Evolutionary conservation across 192 early-diverging fungal species (phyloP).

Genomic region (Linnemannia zychae): DNA sequence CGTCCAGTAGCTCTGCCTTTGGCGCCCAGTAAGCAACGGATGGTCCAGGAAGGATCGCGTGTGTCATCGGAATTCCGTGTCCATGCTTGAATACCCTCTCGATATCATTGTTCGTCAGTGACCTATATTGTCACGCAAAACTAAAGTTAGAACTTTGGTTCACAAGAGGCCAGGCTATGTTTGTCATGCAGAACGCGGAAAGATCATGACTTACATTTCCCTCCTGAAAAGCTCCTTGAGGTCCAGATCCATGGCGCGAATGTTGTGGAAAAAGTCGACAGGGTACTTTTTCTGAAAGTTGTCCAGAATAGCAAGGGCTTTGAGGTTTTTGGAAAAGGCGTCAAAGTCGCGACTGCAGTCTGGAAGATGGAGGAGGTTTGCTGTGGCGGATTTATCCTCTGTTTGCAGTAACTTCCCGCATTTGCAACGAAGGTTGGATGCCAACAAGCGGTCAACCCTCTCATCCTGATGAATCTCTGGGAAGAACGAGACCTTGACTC

Average conservation of each 20-base stretch:
- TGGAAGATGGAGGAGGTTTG: slow-evolving; percentile 19
- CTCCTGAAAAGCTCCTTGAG: slow-evolving; percentile 47
- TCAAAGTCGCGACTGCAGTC: slow-evolving; percentile 53
- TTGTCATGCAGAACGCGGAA: too few relatives aligned
- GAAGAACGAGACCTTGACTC: slow-evolving; percentile 52
- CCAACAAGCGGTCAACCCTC: slow-evolving; percentile 51
- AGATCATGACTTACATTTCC: slow-evolving; percentile 40
- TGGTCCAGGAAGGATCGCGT: slow-evolving; percentile 48
- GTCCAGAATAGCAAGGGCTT: slow-evolving; percentile 46
- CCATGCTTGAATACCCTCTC: slow-evolving; percentile 36
- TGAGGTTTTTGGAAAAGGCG: slow-evolving; percentile 48
- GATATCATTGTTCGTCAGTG: neutral
- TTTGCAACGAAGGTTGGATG: slow-evolving; percentile 53
- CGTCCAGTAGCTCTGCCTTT: slow-evolving; percentile 34
- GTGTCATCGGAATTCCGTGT: slow-evolving; percentile 54
- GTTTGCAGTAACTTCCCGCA: slow-evolving; percentile 36
- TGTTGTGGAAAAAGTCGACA: slow-evolving; percentile 56
- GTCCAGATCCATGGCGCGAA: slow-evolving; percentile 49
- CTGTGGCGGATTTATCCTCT: slow-evolving; percentile 21
- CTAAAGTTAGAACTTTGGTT: too few relatives aligned
- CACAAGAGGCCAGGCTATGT: too few relatives aligned
- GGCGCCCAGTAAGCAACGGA: slow-evolving; percentile 56
- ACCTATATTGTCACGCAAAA: neutral
- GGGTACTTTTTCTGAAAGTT: slow-evolving; percentile 54
- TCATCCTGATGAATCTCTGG: slow-evolving; percentile 58